Conservation (phyloP, 1,284 basidiomycete species). For the Ustilago nuda region DNA sequence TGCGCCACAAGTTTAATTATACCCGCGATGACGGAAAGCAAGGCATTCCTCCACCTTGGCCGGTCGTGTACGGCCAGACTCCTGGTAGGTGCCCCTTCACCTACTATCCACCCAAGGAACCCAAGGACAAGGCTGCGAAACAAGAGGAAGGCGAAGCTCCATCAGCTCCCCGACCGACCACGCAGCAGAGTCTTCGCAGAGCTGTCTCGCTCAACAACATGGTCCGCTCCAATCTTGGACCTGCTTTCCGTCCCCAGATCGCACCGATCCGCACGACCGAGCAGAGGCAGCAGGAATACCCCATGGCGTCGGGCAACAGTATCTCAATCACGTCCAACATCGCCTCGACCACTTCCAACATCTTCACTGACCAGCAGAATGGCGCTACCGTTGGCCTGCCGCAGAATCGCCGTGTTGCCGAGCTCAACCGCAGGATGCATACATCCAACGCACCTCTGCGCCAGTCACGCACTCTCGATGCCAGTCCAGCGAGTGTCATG, state of each 20-base stretch:
- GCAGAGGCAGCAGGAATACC: slow-evolving; percentile 47
- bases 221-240: slow-evolving; percentile 70
- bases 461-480: slow-evolving; percentile 21
- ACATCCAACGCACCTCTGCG: slow-evolving; percentile 37
- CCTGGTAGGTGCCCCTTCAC: slow-evolving; percentile 70
- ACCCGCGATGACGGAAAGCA: slow-evolving; percentile 45
- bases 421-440: slow-evolving; percentile 58
- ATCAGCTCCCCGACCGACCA: slow-evolving; percentile 11
- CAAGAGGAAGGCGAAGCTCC: slow-evolving; percentile 20
- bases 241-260: slow-evolving; percentile 22
- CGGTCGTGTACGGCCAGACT: slow-evolving; percentile 71
- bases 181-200: slow-evolving; percentile 74
- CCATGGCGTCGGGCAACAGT: slow-evolving; percentile 76
- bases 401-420: slow-evolving; percentile 57
- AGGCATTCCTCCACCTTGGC: slow-evolving; percentile 71
- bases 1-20: slow-evolving; percentile 73
- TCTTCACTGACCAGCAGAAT: slow-evolving; percentile 47
- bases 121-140: slow-evolving; percentile 31
- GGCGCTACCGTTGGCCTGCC: slow-evolving; percentile 39
- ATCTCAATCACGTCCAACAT: slow-evolving; percentile 89
- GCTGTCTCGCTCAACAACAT: slow-evolving; percentile 83
- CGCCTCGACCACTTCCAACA: slow-evolving; percentile 82
- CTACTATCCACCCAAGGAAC: slow-evolving; percentile 52
- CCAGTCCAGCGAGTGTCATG: slow-evolving; percentile 49
- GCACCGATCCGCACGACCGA: slow-evolving; percentile 28